A percentile compares a stretch with the other conserved stretches of the same genome.
These are phyloP conservation scores for Microbotryum lychnidis-dioicae DNA, from an alignment of 1,284 basidiomycete genomes.

Conservation along the genomic window DNA sequence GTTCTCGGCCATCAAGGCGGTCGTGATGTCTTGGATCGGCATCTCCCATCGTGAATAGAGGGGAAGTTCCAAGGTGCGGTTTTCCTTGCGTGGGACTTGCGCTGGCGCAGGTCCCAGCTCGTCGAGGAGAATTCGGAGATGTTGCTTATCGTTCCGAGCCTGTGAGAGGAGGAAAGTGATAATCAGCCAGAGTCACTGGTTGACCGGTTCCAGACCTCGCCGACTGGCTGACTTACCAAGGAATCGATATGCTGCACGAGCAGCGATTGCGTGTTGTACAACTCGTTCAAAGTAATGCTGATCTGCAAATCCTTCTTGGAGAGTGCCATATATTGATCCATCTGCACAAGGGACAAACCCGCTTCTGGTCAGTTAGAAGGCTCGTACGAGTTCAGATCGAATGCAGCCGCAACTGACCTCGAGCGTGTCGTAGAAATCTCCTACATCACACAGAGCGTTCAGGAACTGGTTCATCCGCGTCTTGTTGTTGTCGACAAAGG, in stretches of 20 bases:
- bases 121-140: slow-evolving; percentile 89
- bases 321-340: slow-evolving; percentile 99
- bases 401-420: slow-evolving; percentile 54
- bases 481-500: slow-evolving; percentile 98
- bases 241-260: slow-evolving; percentile 89
- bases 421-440: slow-evolving; percentile 97
- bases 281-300: slow-evolving; percentile 96
- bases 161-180: slow-evolving; percentile 38
- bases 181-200: not conserved
- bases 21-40: slow-evolving; percentile 93
- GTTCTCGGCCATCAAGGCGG: slow-evolving; percentile 81
- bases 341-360: slow-evolving; percentile 46
- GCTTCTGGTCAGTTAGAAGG: slow-evolving; percentile 1
- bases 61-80: slow-evolving; percentile 81
- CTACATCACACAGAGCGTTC: slow-evolving; percentile 93
- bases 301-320: slow-evolving; percentile 98
- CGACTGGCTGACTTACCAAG: slow-evolving; percentile 53
- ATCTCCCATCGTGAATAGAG: slow-evolving; percentile 99
- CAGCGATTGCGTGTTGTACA: slow-evolving; percentile 44
- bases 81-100: slow-evolving; percentile 96
- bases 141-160: slow-evolving; percentile 96
- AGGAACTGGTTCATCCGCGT: slow-evolving; percentile 93
- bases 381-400: not conserved
- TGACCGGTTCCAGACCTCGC: too few relatives aligned
- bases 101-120: slow-evolving; percentile 86